Percentiles rank a stretch among this genome's conserved stretches.
Conservation (phyloP, 78 protist species). For the Planoprotostelium fungivorum region DNA sequence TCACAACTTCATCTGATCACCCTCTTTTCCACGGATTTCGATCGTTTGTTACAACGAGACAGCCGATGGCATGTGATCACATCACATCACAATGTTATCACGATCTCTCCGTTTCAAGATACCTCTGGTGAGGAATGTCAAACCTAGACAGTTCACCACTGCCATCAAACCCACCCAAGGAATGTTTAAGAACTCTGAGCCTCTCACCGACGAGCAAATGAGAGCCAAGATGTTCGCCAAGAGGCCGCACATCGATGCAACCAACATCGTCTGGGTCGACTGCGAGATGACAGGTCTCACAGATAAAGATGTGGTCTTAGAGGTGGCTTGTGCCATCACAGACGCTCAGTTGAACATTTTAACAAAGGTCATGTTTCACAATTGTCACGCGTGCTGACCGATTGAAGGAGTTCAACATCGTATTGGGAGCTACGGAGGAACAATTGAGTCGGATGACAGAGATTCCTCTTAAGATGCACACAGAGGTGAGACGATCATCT, state of each 20-base stretch:
- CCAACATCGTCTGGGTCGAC: not conserved
- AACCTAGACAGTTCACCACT: too few species aligned
- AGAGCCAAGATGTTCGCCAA: not conserved
- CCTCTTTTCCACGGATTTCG: too few species aligned
- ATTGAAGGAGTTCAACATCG: not conserved
- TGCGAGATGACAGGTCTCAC: not conserved
- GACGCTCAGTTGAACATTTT: not conserved
- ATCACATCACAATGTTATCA: too few species aligned
- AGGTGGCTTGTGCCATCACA: not conserved
- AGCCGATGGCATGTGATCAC: too few species aligned
- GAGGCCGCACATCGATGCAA: not conserved
- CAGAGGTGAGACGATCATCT: not conserved
- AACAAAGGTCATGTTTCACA: not conserved
- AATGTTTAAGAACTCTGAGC: not conserved
- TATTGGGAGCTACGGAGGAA: not conserved
- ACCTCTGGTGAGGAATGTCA: too few species aligned
- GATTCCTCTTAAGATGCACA: not conserved
- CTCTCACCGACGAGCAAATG: not conserved
- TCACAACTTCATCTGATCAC: too few species aligned
- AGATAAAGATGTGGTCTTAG: not conserved
- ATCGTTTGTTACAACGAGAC: too few species aligned
- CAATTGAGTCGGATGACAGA: not conserved
- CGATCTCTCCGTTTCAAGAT: too few species aligned
- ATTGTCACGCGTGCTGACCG: not conserved
- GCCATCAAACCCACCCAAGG: not conserved